Evolutionary conservation across 768 basidiomycete species (phyloP).

Genomic region (Tulasnella sp.): DNA sequence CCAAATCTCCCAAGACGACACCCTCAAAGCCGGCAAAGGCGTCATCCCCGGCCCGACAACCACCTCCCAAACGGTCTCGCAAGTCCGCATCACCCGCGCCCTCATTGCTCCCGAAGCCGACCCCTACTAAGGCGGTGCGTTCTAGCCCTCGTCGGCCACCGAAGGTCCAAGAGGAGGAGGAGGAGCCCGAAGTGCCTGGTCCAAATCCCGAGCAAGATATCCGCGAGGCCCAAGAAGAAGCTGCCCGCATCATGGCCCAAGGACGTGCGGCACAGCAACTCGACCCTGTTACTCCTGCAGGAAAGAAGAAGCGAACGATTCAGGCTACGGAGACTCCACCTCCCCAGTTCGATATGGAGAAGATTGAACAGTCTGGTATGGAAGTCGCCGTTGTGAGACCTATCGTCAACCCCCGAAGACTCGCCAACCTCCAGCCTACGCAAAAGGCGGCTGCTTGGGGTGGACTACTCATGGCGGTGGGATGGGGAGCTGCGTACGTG

Average conservation of each 20-base stretch:
- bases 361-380: conserved; percentile 42
- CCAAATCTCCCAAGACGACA: conserved; percentile 31
- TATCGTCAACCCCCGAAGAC: conserved; percentile 22
- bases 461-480: conserved; percentile 72
- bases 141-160: conserved; percentile 27
- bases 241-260: conserved; percentile 61
- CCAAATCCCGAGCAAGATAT: conserved; percentile 65
- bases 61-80: conserved; percentile 13
- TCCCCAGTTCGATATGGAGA: conserved; percentile 49
- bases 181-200: conserved; percentile 43
- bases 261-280: conserved; percentile 32
- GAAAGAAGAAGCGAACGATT: conserved; percentile 42
- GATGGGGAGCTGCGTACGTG: conserved; percentile 65
- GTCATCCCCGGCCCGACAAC: conserved; percentile 34
- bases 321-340: conserved; percentile 46
- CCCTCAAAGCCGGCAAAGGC: conserved; percentile 62
- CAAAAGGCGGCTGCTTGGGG: conserved; percentile 79
- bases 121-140: conserved; percentile 35
- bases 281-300: conserved; percentile 1
- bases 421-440: conserved; percentile 51
- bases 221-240: conserved; percentile 67
- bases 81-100: conserved; percentile 24
- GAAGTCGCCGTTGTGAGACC: conserved; percentile 48
- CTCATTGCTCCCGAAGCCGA: conserved; percentile 34
- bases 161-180: conserved; percentile 44